Conservation (phyloP, 2,329 filamentous ascomycete species). For the Penicillium sp. region DNA sequence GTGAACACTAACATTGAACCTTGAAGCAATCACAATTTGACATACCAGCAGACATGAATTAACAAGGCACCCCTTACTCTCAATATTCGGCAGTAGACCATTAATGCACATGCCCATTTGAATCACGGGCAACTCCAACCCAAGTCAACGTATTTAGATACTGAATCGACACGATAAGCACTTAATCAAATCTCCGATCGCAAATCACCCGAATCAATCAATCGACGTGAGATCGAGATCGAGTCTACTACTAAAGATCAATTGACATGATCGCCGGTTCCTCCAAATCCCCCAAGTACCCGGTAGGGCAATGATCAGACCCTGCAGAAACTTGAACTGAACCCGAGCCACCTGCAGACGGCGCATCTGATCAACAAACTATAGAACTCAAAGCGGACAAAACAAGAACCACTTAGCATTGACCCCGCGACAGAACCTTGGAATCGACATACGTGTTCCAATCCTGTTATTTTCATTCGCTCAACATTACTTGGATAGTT, state of each 20-base stretch:
- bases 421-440: neutral
- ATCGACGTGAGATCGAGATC: neutral
- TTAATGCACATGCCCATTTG: too few relatives aligned
- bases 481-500: too few relatives aligned
- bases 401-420: neutral
- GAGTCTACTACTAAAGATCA: too few relatives aligned
- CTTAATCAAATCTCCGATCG: neutral
- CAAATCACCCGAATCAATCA: too few relatives aligned
- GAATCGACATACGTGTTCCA: neutral
- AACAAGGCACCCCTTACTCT: neutral
- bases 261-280: neutral
- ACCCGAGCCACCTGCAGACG: neutral
- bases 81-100: too few relatives aligned
- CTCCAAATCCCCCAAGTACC: neutral
- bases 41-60: neutral
- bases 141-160: too few relatives aligned
- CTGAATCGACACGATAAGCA: neutral
- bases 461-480: neutral
- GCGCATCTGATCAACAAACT: slow-evolving; percentile 3
- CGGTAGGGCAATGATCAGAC: neutral
- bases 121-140: neutral
- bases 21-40: neutral
- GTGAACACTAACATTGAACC: neutral
- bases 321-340: neutral
- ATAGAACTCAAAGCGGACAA: slow-evolving; percentile 1